Evolutionary conservation across 345 rosid species (phyloP), one percentile per base, ranked within the genome.

Genomic region (Noccaea bulbosa): DNA sequence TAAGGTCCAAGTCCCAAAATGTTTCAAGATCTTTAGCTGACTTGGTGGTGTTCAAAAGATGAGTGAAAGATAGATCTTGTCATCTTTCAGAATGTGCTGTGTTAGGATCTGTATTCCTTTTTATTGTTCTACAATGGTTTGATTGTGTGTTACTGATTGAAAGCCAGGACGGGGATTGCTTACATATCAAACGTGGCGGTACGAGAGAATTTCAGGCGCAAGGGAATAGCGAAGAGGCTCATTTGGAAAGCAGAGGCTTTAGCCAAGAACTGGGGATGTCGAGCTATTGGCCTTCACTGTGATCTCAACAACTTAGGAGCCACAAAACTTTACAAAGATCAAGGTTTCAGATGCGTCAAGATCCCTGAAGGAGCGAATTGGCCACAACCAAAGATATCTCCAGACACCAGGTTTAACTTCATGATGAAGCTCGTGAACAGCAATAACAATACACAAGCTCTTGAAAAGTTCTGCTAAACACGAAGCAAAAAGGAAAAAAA

Each of bases 361-460:
- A 90, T 85, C 45, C 93, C 97, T 0, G 90, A 84, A 69, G 92
- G 93, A 54, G 95, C 96, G 11, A 84, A 78, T 58, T 91, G 96
- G 96, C 97, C 97, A 1, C 76, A 73, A 46, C 99, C 95, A 0
- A 87, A 67, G 82, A 87, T 84, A 9, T 70, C 93, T 2, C 92
- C 91, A 0, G 91, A 87, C 71, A 30, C 85, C 22, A 81, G 79
- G 62, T 89, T 88, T 77, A 75, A 37, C 80, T 88, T 94, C 78
- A 94, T 94, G 99, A 89, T 89, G 96, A 94, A 94, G 81, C 97
- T 91, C 63, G 67, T 92, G 41, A 81, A 78, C n/a, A n/a, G n/a
- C n/a, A n/a, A n/a, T n/a, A n/a, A n/a, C 76, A 69, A 45, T 57
- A 43, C 74, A n/a, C 62, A 65, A 37, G 41, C 76, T 38, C 75